Evolutionary conservation across 192 early-diverging fungal species (phyloP).

Genomic region (Glomus cerebriforme): DNA sequence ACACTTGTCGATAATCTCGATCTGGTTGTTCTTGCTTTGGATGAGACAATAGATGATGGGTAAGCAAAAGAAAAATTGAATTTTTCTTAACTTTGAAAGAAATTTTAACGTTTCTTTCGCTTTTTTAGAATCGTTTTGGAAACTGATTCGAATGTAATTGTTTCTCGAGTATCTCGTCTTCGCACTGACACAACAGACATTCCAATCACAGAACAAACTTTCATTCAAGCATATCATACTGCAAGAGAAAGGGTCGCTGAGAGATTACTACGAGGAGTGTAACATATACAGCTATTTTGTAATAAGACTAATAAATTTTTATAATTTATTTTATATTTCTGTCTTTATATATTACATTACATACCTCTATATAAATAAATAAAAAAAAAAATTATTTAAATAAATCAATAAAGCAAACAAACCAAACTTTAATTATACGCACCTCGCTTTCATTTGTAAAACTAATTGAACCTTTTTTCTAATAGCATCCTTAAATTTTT

Average conservation of each 20-base stretch:
- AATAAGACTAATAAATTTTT: not conserved
- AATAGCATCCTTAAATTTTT: constrained; percentile 60
- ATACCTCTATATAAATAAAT: not conserved
- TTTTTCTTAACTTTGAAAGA: not conserved
- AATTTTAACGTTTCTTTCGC: not conserved
- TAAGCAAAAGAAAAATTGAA: constrained; percentile 37
- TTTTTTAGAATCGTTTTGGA: constrained; percentile 67
- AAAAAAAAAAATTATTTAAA: not conserved
- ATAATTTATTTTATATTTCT: not conserved
- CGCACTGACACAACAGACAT: constrained; percentile 71
- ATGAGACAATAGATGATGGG: constrained; percentile 96
- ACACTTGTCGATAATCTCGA: constrained; percentile 89
- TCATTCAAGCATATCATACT: constrained; percentile 74
- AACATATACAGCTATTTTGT: not conserved
- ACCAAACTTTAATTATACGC: not conserved
- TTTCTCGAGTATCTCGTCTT: constrained; percentile 75
- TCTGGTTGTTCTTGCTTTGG: constrained; percentile 85
- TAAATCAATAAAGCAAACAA: not conserved
- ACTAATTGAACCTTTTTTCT: constrained; percentile 65
- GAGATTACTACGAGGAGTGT: constrained; percentile 58
- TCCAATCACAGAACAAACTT: constrained; percentile 74
- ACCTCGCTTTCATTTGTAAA: constrained; percentile 64
- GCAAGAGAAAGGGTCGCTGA: constrained; percentile 74
- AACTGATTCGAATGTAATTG: constrained; percentile 75
- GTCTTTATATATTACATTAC: not conserved